Base-by-base conservation (phyloP, 768 basidiomycete genomes). In the Suillus placidus region DNA sequence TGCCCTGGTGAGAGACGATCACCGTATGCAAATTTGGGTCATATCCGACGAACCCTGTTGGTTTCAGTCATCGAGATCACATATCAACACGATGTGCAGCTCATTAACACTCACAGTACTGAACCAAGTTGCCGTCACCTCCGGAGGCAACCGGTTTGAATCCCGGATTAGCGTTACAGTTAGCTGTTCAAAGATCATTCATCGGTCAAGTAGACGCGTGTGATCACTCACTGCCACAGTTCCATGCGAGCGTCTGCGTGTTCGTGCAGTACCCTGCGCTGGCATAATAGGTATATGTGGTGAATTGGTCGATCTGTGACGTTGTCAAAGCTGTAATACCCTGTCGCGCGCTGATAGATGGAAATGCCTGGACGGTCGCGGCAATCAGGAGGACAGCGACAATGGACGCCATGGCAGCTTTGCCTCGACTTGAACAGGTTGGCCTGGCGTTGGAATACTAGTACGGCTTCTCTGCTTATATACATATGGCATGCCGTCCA, bases 31-130 rank as follows among this genome's bases (percentile, higher is more conserved):
- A 70, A 1, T 66, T 72, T 0, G 84, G 80, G 64, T 82, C 82
- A 66, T 77, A 86, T n/a, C 85, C 85, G 35, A 87, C 85, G 62
- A 76, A 85, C 85, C 84, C 85, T 86, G 32, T 35, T 7, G 34
- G 32, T 42, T 62, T 8, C 7, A 40, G 62, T 40, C 51, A 13
- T 26, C 52, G 32, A 47, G 8, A 52, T 54, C n/a, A 49, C 20
- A 52, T 35, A 23, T 43, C 13, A 26, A 58, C 16, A 20, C 42
- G 2, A 49, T 8, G 32, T 30, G 13, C 2, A 6, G 35, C 16
- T 43, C 3, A 12, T 49, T 5, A 20, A 34, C 14, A 54, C 74
- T 71, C 40, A 83, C 82, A 86, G 68, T 78, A 85, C 65, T 84
- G 85, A 2, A 76, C 71, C 0, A 57, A 60, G 54, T 68, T 65